Evolutionary conservation across 345 rosid genomes (phyloP).

Genomic region (Cardamine chenopodiifolia): DNA sequence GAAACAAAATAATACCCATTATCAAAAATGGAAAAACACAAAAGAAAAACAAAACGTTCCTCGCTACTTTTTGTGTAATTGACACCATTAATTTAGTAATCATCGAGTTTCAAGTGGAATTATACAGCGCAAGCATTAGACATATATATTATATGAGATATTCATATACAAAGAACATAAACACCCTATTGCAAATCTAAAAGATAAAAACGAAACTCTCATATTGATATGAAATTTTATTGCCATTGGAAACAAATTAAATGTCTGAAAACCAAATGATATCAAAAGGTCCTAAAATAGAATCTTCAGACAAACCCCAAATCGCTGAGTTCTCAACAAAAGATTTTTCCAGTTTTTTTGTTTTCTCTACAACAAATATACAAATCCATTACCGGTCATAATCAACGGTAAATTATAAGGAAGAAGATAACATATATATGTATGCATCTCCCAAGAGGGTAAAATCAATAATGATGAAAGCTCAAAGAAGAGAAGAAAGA

Average conservation of each 20-base stretch:
- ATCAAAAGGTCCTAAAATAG: slow-evolving; percentile 14
- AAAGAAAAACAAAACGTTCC: neutral
- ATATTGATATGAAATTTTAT: neutral
- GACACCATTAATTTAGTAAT: too few relatives aligned
- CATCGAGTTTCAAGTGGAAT: neutral
- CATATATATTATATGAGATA: too few relatives aligned
- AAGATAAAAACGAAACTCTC: neutral
- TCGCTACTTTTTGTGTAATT: too few relatives aligned
- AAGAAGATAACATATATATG: slow-evolving; percentile 24
- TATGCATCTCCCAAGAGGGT: slow-evolving; percentile 33
- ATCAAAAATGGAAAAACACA: too few relatives aligned
- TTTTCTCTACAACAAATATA: slow-evolving; percentile 43
- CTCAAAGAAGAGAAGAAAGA: slow-evolving; percentile 16
- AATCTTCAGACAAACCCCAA: slow-evolving; percentile 27
- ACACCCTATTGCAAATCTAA: neutral
- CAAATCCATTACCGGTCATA: slow-evolving; percentile 36
- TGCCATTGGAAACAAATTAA: slow-evolving; percentile 26
- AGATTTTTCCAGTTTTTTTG: slow-evolving; percentile 35
- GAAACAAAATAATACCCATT: neutral
- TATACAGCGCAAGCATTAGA: too few relatives aligned
- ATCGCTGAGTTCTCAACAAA: slow-evolving; percentile 28
- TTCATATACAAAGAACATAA: neutral
- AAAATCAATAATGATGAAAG: slow-evolving; percentile 31
- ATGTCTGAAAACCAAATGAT: slow-evolving; percentile 15
- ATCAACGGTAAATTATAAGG: slow-evolving; percentile 32